phyloP scores from a whole-genome alignment of 2,329 filamentous ascomycete species.

The Trichoderma atrobrunneum region DNA sequence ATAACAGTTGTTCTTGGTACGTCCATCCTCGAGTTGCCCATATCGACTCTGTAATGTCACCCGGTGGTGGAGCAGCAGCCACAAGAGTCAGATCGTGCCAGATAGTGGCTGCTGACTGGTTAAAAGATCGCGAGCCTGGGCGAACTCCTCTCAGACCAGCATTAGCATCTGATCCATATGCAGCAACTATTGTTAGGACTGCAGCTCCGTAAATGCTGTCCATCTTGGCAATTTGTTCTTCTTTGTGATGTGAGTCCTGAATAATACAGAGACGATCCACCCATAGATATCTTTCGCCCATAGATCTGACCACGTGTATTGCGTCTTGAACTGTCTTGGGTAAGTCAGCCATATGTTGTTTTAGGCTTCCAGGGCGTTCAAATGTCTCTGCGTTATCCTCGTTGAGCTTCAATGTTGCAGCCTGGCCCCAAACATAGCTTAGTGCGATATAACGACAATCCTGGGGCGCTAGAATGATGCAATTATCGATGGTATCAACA shows the following conservation, averaged over 20 bases:
- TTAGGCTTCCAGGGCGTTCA: neutral
- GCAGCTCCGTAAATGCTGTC: neutral
- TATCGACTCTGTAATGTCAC: neutral
- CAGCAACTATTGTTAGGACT: neutral
- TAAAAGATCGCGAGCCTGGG: neutral
- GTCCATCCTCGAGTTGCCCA: neutral
- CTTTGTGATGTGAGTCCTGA: neutral
- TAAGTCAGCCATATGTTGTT: neutral
- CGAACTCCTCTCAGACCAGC: neutral
- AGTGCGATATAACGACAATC: neutral
- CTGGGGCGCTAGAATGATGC: neutral
- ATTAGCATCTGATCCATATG: neutral
- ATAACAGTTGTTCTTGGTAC: neutral
- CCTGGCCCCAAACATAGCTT: neutral
- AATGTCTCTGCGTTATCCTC: neutral
- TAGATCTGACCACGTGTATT: neutral
- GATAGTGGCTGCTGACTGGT: neutral
- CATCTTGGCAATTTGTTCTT: neutral
- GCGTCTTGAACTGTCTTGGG: neutral
- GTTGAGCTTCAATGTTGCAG: neutral
- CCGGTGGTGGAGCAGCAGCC: neutral
- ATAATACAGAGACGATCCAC: neutral
- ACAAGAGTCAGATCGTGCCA: neutral
- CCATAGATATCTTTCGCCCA: neutral
- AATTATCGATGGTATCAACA: neutral